A percentile compares a stretch with the other conserved stretches of the same genome.
phyloP scores from a whole-genome alignment of 2,329 filamentous ascomycete species.

The Epichloe gansuensis region DNA sequence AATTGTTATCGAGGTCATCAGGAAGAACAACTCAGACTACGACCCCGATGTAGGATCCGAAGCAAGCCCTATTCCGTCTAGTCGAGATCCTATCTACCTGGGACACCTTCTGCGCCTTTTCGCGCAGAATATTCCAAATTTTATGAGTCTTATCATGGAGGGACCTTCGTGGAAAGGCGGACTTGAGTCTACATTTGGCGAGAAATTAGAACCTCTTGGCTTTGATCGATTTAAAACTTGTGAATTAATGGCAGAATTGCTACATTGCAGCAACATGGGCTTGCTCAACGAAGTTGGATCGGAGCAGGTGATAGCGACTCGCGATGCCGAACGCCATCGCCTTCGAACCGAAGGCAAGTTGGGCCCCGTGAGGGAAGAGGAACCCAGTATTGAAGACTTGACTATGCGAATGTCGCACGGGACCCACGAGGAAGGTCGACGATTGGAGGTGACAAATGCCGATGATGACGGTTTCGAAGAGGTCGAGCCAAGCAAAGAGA shows the following conservation, averaged over 20 bases:
- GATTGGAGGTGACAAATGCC: conserved; percentile 67
- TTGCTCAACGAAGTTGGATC: conserved; percentile 84
- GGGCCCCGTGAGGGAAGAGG: conserved; percentile 25
- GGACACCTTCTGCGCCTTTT: conserved; percentile 83
- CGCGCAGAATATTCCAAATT: conserved; percentile 81
- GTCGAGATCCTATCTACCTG: conserved; percentile 87
- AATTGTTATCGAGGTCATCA: conserved; percentile 95
- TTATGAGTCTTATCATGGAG: conserved; percentile 82
- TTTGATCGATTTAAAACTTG: conserved; percentile 99
- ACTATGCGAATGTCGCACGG: conserved; percentile 44
- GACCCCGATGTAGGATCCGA: conserved; percentile 83
- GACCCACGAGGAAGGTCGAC: conserved; percentile 47
- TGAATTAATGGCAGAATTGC: conserved; percentile 91
- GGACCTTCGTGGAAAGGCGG: conserved; percentile 60
- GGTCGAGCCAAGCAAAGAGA: conserved; percentile 57
- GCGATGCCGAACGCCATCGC: conserved; percentile 71
- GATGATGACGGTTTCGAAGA: conserved; percentile 92
- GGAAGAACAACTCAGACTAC: conserved; percentile 99
- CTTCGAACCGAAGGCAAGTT: conserved; percentile 69
- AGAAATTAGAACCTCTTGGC: conserved; percentile 82
- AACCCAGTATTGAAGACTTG: conserved; percentile 41
- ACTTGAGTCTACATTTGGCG: conserved; percentile 78
- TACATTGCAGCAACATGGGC: conserved; percentile 98
- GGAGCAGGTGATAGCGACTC: conserved; percentile 68
- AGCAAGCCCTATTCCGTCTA: conserved; percentile 66